Conservation (phyloP, 2,329 filamentous ascomycete species). For the Claviceps capensis region DNA sequence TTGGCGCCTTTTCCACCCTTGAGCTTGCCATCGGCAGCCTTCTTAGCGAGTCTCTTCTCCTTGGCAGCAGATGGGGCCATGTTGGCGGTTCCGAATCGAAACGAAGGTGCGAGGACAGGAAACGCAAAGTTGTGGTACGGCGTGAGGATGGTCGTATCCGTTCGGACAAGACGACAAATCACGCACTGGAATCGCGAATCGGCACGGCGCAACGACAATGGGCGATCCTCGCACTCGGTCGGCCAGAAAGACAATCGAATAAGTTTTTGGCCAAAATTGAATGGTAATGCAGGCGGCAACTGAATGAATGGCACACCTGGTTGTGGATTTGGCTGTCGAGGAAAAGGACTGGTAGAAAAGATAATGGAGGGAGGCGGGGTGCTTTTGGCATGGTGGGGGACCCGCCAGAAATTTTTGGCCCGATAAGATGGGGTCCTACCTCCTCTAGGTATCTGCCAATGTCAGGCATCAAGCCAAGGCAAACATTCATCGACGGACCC, state of each 20-base stretch:
- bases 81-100: slow-evolving; percentile 18
- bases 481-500: slow-evolving; percentile 3
- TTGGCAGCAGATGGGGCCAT: slow-evolving; percentile 59
- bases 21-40: slow-evolving; percentile 60
- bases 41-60: slow-evolving; percentile 59
- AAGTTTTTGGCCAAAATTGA: slow-evolving; percentile 6
- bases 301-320: slow-evolving; percentile 5
- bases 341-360: slow-evolving; percentile 4
- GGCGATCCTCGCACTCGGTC: background rate
- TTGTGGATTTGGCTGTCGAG: slow-evolving; percentile 1
- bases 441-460: background rate
- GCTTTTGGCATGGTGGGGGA: slow-evolving; percentile 24
- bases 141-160: background rate
- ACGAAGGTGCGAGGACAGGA: slow-evolving; percentile 4
- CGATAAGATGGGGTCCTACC: slow-evolving; percentile 8
- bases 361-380: slow-evolving; percentile 23
- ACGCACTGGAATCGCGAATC: background rate
- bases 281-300: slow-evolving; percentile 10
- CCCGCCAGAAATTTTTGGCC: slow-evolving; percentile 21
- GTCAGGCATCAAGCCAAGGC: slow-evolving; percentile 25
- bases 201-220: background rate
- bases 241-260: slow-evolving; percentile 3
- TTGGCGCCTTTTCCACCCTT: slow-evolving; percentile 60
- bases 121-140: slow-evolving; percentile 1
- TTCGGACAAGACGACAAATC: background rate